A percentile compares a stretch with the other conserved stretches of the same genome.
These are phyloP conservation scores for Macrophomina phaseolina DNA, from an alignment of 2,329 filamentous ascomycete species.

Conservation along the genomic window DNA sequence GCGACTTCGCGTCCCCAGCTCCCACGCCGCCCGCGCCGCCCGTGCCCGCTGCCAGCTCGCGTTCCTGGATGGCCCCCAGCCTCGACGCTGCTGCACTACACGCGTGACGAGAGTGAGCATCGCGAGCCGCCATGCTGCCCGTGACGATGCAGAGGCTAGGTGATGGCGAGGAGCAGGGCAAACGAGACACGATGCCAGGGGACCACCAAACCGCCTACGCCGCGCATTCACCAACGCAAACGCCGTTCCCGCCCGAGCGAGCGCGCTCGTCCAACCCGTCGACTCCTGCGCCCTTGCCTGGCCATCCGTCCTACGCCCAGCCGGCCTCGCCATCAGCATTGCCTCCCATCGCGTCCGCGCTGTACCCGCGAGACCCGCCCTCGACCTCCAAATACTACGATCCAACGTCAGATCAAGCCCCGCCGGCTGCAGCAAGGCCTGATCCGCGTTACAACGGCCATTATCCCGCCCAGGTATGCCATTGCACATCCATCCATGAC, in stretches of 20 bases:
- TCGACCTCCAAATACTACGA: slow-evolving; percentile 56
- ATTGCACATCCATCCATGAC: slow-evolving; percentile 18
- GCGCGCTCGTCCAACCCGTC: slow-evolving; percentile 41
- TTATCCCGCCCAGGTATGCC: slow-evolving; percentile 40
- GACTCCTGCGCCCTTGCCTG: slow-evolving; percentile 41
- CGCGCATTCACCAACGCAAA: slow-evolving; percentile 44
- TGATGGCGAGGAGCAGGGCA: slow-evolving; percentile 39
- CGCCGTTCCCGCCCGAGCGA: slow-evolving; percentile 40
- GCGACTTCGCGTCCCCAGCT: slow-evolving; percentile 20
- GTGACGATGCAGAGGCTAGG: slow-evolving; percentile 34
- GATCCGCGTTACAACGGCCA: slow-evolving; percentile 42
- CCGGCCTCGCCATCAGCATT: slow-evolving; percentile 45
- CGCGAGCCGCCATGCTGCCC: slow-evolving; percentile 26
- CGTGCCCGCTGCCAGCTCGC: slow-evolving; percentile 5
- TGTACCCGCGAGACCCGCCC: slow-evolving; percentile 48
- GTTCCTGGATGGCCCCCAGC: slow-evolving; percentile 22
- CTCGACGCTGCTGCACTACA: slow-evolving; percentile 16
- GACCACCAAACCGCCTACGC: slow-evolving; percentile 44
- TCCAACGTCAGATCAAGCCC: slow-evolving; percentile 53
- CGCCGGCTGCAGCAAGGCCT: slow-evolving; percentile 39
- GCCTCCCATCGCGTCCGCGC: slow-evolving; percentile 47
- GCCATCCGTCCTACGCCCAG: slow-evolving; percentile 37
- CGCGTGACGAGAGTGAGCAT: slow-evolving; percentile 21
- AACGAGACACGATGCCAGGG: slow-evolving; percentile 42
- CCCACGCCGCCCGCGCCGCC: slow-evolving; percentile 14